Evolutionary conservation across 176 grass and related monocot genomes (phyloP).

Genomic region (Cenchrus purpureus): DNA sequence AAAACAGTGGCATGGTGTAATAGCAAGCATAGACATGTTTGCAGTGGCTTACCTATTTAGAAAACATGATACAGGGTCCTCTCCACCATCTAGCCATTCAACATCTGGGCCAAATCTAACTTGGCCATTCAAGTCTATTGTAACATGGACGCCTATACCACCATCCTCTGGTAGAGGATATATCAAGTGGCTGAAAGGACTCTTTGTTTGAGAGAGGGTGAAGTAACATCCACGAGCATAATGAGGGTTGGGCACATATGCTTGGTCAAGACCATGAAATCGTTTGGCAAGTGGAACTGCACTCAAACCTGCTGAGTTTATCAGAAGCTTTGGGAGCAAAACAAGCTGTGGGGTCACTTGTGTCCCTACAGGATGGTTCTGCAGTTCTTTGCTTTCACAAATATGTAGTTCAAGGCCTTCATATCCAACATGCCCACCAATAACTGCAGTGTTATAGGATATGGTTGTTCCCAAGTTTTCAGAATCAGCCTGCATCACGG

Average conservation of each 20-base stretch:
- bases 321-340: constrained; percentile 74
- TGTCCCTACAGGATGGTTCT: constrained; percentile 43
- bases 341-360: constrained; percentile 59
- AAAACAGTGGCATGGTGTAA: constrained; percentile 9
- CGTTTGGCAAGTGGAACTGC: constrained; percentile 91
- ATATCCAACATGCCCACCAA: constrained; percentile 64
- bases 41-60: constrained; percentile 61
- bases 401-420: constrained; percentile 68
- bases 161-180: constrained; percentile 98
- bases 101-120: constrained; percentile 97
- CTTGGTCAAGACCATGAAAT: constrained; percentile 63
- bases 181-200: constrained; percentile 81
- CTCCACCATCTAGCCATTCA: constrained; percentile 76
- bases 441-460: constrained; percentile 81
- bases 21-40: constrained; percentile 13
- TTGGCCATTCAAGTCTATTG: constrained; percentile 73
- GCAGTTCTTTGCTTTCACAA: constrained; percentile 63
- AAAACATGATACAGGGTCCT: constrained; percentile 73
- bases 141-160: constrained; percentile 91
- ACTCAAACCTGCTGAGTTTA: constrained; percentile 92
- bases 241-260: constrained; percentile 60
- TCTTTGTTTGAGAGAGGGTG: constrained; percentile 70
- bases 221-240: constrained; percentile 95
- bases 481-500: constrained; percentile 74
- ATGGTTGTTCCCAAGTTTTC: constrained; percentile 68